Percentiles rank a stretch among this genome's conserved stretches.
These are phyloP conservation scores for Kernera saxatilis DNA, from an alignment of 345 rosid species.

Conservation along the genomic window DNA sequence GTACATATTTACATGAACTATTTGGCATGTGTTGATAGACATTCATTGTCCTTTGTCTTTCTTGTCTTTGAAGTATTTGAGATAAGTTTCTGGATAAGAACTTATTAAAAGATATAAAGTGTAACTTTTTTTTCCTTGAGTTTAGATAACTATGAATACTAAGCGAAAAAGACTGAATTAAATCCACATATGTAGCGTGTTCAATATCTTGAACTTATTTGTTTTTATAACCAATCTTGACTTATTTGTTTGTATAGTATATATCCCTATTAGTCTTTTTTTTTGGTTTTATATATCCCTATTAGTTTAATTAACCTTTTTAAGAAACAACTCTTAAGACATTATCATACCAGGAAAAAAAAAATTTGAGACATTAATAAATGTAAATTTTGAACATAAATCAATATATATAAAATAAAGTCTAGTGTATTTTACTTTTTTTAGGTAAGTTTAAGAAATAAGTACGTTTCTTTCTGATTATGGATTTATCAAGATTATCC, in stretches of 20 bases:
- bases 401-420: no score
- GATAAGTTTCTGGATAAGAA: constrained; percentile 8
- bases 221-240: neutral
- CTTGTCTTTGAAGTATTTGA: neutral
- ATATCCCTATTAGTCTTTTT: no score
- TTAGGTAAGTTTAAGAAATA: neutral
- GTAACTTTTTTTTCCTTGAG: neutral
- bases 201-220: neutral
- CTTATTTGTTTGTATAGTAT: neutral
- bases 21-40: neutral
- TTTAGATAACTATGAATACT: constrained; percentile 8
- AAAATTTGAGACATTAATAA: no score
- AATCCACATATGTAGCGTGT: neutral
- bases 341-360: no score
- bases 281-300: no score
- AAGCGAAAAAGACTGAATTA: neutral
- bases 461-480: neutral
- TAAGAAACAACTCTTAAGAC: no score
- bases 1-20: neutral
- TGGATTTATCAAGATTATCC: neutral
- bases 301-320: neutral
- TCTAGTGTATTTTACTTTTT: neutral
- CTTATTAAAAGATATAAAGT: neutral
- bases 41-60: neutral
- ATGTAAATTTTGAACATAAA: no score